Conservation (phyloP, 108 stramenopile genomes). For the Seminavis robusta region DNA sequence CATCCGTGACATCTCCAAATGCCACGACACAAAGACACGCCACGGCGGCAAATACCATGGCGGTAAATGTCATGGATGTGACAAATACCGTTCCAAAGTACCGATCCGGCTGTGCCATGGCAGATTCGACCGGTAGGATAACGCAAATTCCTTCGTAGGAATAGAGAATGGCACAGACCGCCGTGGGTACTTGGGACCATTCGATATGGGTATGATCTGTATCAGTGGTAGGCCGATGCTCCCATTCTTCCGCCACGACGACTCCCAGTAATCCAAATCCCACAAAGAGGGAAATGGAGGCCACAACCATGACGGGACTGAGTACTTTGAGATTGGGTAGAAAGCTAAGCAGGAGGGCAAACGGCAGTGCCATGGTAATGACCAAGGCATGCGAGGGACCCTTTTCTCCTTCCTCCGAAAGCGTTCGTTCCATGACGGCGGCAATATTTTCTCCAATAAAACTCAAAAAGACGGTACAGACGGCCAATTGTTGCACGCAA, state of each 20-base stretch:
- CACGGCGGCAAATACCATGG: constrained; percentile 40
- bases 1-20: constrained; percentile 64
- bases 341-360: constrained; percentile 34
- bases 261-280: constrained; percentile 44
- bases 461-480: constrained; percentile 74
- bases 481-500: constrained; percentile 58
- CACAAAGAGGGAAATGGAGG: constrained; percentile 31
- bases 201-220: constrained; percentile 4
- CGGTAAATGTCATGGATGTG: constrained; percentile 38
- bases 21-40: constrained; percentile 49
- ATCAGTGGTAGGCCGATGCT: constrained; percentile 17
- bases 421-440: constrained; percentile 31
- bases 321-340: constrained; percentile 48
- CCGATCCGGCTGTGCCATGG: constrained; percentile 27
- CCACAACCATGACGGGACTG: constrained; percentile 50
- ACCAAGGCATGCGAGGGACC: constrained; percentile 25
- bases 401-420: not conserved
- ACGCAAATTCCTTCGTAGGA: constrained; percentile 73
- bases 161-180: constrained; percentile 70
- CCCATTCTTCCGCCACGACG: constrained; percentile 41
- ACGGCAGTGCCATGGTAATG: constrained; percentile 52
- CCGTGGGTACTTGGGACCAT: constrained; percentile 33
- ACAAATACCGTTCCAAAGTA: constrained; percentile 43
- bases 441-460: constrained; percentile 68
- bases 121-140: constrained; percentile 59